These are phyloP conservation scores for Crepidotus sp. DNA, from an alignment of 1,284 basidiomycete species.

Conservation along the genomic window DNA sequence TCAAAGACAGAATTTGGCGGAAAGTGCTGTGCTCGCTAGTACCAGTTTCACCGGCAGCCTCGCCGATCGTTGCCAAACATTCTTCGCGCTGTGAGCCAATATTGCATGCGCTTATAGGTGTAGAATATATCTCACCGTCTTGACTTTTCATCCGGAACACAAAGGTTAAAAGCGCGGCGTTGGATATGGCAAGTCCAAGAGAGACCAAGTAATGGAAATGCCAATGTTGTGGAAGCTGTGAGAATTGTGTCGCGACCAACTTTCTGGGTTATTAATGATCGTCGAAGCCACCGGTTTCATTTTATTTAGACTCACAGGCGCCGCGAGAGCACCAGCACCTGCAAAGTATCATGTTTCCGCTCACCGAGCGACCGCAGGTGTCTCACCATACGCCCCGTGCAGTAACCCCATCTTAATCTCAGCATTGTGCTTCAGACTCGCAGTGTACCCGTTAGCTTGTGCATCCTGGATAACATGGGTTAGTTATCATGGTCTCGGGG, in stretches of 20 bases:
- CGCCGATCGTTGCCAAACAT: constrained; percentile 34
- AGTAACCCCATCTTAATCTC: constrained; percentile 54
- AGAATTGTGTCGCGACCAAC: constrained; percentile 61
- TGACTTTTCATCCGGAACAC: constrained; percentile 54
- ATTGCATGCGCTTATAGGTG: not conserved
- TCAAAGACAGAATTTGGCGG: constrained; percentile 45
- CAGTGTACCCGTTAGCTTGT: constrained; percentile 48
- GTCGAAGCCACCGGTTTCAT: too few relatives aligned
- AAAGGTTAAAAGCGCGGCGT: constrained; percentile 31
- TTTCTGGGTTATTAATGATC: too few relatives aligned
- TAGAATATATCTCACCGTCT: constrained; percentile 32
- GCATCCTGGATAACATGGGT: constrained; percentile 32
- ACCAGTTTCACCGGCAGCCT: constrained; percentile 28
- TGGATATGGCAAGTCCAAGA: constrained; percentile 44
- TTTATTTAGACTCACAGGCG: too few relatives aligned
- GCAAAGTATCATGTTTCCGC: constrained; percentile 1
- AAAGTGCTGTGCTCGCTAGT: constrained; percentile 37
- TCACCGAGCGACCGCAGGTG: constrained; percentile 12
- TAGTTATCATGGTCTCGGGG: not conserved
- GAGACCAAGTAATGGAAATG: constrained; percentile 59
- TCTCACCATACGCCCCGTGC: constrained; percentile 46
- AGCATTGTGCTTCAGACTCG: constrained; percentile 36
- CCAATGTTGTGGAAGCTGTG: constrained; percentile 39
- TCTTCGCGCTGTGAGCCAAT: constrained; percentile 22
- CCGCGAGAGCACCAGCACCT: constrained; percentile 59